phyloP scores from a whole-genome alignment of 179 eudicot genomes.

The Beta macrorhiza region DNA sequence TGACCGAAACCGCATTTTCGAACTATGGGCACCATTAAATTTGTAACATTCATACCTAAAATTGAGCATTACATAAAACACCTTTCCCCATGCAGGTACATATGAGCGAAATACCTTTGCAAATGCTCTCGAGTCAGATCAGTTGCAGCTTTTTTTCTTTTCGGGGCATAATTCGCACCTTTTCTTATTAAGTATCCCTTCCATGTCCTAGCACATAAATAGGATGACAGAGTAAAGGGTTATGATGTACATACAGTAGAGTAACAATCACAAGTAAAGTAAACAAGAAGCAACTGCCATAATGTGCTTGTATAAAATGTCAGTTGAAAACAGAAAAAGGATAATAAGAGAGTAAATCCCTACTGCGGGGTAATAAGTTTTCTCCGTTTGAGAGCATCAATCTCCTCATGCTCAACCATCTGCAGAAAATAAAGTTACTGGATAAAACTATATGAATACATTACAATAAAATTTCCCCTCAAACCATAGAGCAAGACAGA shows the following conservation, averaged over 20 bases:
- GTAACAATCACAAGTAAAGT: neutral
- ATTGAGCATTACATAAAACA: neutral
- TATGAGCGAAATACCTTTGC: slow-evolving; percentile 54
- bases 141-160: slow-evolving; percentile 76
- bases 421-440: slow-evolving; percentile 32
- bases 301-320: neutral
- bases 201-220: slow-evolving; percentile 58
- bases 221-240: neutral
- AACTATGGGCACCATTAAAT: neutral
- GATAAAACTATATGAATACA: neutral
- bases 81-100: neutral
- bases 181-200: slow-evolving; percentile 74
- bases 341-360: slow-evolving; percentile 17
- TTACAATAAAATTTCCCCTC: neutral
- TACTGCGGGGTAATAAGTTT: slow-evolving; percentile 79
- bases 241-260: slow-evolving; percentile 4
- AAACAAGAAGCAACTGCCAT: neutral
- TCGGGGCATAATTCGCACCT: slow-evolving; percentile 84
- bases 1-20: no score
- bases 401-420: slow-evolving; percentile 58
- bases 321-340: neutral
- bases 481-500: neutral
- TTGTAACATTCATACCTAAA: neutral
- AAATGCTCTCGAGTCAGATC: slow-evolving; percentile 88
- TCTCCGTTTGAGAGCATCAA: slow-evolving; percentile 72